Evolutionary conservation across 2,329 filamentous ascomycete genomes (phyloP), one percentile per base, ranked within the genome.

Genomic region (Colletotrichum abscissum): DNA sequence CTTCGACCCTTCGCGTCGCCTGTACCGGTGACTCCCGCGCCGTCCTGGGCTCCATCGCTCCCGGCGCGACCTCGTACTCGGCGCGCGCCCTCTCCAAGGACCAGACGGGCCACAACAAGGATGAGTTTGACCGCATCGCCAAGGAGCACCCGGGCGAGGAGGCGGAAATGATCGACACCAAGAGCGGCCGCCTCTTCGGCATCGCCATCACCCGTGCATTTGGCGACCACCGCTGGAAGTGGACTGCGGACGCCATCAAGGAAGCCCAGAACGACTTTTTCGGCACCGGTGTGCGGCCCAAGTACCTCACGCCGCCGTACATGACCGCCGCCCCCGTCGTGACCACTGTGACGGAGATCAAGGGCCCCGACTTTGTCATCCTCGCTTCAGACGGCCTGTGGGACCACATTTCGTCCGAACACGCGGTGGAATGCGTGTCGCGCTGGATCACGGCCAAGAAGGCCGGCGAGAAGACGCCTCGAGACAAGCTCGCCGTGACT

Each of bases 151-250:
- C 92, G 0, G 88, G 88, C 54, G 92, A 94, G 80, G 83, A 87
- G 22, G 42, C 42, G 19, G 85, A 91, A 12, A 84, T 93, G 33
- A 74, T 83, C 12, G 78, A 79, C 56, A 65, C 78, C 3, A 84
- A 86, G 71, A 82, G 85, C 19, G 92, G 92, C 0, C 87, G 92
- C 0, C 80, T 93, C 0, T 84, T 93, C 72, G 92, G 92, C 1
- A 86, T 90, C 54, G 83, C 84, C 52, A 86, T 93, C 1, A 90
- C 91, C 0, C 86, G 92, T 5, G 92, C 90, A 0, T 94, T 94
- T 78, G 92, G 92, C 19, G 92, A 94, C 78, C 86, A 88, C 63
- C 86, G 88, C 71, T 93, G 90, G 90, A 94, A 94, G 79, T 93
- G 91, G 90, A 79, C 88, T 4, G 46, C n/a, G 22, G 68, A 74